A percentile compares a stretch with the other conserved stretches of the same genome.
phyloP scores from a whole-genome alignment of 495 filamentous ascomycete species.

The Emericellopsis terricola region DNA sequence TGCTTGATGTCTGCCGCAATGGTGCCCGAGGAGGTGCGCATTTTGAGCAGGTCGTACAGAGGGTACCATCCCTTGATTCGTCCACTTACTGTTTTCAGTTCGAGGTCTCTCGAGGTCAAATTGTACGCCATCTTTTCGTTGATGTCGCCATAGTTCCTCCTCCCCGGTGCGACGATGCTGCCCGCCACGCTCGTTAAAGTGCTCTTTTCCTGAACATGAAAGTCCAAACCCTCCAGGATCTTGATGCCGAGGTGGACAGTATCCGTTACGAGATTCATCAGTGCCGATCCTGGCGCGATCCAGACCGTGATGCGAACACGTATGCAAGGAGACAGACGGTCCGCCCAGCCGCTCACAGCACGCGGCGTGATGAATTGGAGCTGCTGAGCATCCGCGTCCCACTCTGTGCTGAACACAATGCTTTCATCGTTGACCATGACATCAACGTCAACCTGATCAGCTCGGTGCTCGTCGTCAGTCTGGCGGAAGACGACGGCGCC shows the following conservation, averaged over 20 bases:
- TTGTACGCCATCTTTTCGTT: conserved; percentile 5
- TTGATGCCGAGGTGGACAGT: conserved; percentile 18
- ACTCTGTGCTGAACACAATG: conserved; percentile 11
- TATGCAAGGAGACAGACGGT: conserved; percentile 14
- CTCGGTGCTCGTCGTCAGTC: conserved; percentile 5
- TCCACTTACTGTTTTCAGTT: conserved; percentile 15
- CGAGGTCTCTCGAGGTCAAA: conserved; percentile 16
- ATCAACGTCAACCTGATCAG: conserved; percentile 15
- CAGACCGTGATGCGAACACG: conserved; percentile 21
- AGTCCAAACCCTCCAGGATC: conserved; percentile 19
- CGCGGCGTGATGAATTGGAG: conserved; percentile 16
- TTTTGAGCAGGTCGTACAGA: conserved; percentile 18
- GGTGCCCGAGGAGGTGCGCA: conserved; percentile 18
- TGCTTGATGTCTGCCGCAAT: conserved; percentile 20
- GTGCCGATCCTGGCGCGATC: conserved; percentile 15
- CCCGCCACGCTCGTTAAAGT: conserved; percentile 12
- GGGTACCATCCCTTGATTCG: conserved; percentile 23
- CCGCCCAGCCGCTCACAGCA: conserved; percentile 8
- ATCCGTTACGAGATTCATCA: conserved; percentile 11
- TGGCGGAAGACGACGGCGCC: conserved; percentile 22
- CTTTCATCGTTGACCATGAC: conserved; percentile 17
- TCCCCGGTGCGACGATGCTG: conserved; percentile 6
- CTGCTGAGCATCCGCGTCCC: conserved; percentile 11
- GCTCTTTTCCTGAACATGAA: conserved; percentile 10
- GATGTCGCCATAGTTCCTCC: conserved; percentile 3